Evolutionary conservation across 176 grass and related monocot genomes (phyloP).

Genomic region (Avena sativa): DNA sequence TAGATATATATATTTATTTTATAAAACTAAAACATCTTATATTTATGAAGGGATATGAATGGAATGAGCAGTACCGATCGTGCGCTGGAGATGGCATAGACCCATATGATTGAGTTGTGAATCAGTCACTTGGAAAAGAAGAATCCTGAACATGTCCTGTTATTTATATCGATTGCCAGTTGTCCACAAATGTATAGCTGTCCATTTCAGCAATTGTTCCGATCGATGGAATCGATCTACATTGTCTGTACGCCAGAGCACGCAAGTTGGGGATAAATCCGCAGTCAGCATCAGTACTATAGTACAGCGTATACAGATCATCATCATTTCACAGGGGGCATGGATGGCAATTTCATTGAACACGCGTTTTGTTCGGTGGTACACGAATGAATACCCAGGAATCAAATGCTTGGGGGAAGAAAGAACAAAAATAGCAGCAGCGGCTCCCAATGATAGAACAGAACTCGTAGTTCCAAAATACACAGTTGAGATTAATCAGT

Average conservation of each 20-base stretch:
- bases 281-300: neutral
- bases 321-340: neutral
- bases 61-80: too few species aligned
- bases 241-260: neutral
- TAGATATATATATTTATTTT: too few species aligned
- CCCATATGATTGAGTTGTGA: neutral
- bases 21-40: neutral
- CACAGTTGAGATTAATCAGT: neutral
- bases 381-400: constrained; percentile 10
- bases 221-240: neutral
- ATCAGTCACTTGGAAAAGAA: neutral
- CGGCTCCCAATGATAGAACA: neutral
- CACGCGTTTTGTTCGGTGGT: neutral
- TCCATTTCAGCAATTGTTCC: neutral
- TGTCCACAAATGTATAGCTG: neutral
- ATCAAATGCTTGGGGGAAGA: neutral
- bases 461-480: neutral
- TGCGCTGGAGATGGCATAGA: neutral
- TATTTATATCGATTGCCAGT: neutral
- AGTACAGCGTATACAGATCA: constrained; percentile 1
- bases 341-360: neutral
- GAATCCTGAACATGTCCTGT: neutral
- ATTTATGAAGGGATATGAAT: too few species aligned
- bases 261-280: neutral
- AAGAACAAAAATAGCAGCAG: neutral